Evolutionary conservation across 176 grass and related monocot species (phyloP).

Genomic region (Alloteropsis semialata): DNA sequence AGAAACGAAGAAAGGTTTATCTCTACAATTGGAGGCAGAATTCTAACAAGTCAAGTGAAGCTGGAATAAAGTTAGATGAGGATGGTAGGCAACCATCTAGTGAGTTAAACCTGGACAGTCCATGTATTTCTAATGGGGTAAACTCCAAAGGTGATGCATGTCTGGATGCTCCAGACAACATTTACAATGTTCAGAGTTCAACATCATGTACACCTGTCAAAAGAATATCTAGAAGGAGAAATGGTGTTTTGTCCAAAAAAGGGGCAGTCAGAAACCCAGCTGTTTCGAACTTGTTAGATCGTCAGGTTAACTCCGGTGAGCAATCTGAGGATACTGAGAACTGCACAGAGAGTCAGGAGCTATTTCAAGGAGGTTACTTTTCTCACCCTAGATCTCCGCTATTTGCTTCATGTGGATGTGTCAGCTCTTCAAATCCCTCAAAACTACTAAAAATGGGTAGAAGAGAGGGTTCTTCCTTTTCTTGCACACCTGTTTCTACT

Average conservation of each 20-base stretch:
- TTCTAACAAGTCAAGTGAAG: slow-evolving; percentile 61
- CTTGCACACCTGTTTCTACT: slow-evolving; percentile 79
- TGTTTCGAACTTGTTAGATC: slow-evolving; percentile 37
- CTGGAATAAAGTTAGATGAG: slow-evolving; percentile 43
- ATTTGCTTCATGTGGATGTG: slow-evolving; percentile 68
- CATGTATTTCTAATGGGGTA: slow-evolving; percentile 40
- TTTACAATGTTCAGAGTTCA: slow-evolving; percentile 42
- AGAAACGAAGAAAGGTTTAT: slow-evolving; percentile 63
- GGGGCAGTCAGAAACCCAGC: slow-evolving; percentile 30
- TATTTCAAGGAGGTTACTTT: slow-evolving; percentile 25
- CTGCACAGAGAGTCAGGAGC: slow-evolving; percentile 40
- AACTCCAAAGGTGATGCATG: slow-evolving; percentile 42
- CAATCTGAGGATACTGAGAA: slow-evolving; percentile 72
- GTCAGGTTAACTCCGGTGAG: slow-evolving; percentile 47
- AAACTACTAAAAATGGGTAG: slow-evolving; percentile 56
- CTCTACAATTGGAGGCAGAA: slow-evolving; percentile 85
- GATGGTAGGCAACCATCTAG: slow-evolving; percentile 36
- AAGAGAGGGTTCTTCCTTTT: slow-evolving; percentile 74
- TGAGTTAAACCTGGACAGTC: slow-evolving; percentile 42
- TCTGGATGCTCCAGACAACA: slow-evolving; percentile 33
- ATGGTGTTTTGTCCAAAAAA: slow-evolving; percentile 43
- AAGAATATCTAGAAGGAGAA: slow-evolving; percentile 55
- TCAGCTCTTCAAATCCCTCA: slow-evolving; percentile 65
- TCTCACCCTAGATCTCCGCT: slow-evolving; percentile 55
- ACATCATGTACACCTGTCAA: slow-evolving; percentile 49